These are phyloP conservation scores for Tylopilus sp. DNA, from an alignment of 1,284 basidiomycete species.

Conservation along the genomic window DNA sequence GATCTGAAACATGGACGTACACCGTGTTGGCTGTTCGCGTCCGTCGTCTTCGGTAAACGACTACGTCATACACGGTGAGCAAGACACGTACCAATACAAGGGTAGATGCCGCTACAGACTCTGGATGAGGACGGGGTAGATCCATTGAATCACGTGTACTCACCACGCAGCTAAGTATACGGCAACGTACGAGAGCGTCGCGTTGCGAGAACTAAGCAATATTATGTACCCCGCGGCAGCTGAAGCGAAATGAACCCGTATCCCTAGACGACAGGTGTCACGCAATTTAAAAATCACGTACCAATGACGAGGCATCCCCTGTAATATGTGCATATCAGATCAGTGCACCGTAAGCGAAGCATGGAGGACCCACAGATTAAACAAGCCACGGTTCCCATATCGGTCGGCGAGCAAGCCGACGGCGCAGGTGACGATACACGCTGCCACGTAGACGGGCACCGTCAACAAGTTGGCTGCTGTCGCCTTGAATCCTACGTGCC, in stretches of 20 bases:
- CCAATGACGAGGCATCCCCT: conserved; percentile 52
- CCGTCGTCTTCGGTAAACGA: conserved; percentile 6
- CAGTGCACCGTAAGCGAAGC: not conserved
- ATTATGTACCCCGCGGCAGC: conserved; percentile 75
- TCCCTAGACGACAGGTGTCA: not conserved
- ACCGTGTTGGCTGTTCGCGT: conserved; percentile 67
- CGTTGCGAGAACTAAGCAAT: conserved; percentile 68
- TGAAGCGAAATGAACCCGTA: conserved; percentile 29
- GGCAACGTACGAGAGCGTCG: conserved; percentile 75
- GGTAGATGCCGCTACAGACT: conserved; percentile 72
- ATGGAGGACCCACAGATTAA: conserved; percentile 65
- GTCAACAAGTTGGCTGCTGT: conserved; percentile 81
- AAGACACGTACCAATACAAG: conserved; percentile 68
- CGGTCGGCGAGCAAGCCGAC: conserved; percentile 74
- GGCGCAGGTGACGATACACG: conserved; percentile 71
- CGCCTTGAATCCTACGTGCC: conserved; percentile 65
- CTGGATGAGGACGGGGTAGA: conserved; percentile 18
- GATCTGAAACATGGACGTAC: conserved; percentile 44
- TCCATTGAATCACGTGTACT: conserved; percentile 24
- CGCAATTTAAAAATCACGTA: conserved; percentile 34
- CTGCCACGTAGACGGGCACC: conserved; percentile 75
- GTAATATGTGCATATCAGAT: not conserved
- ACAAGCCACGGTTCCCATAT: conserved; percentile 66
- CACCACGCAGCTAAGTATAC: conserved; percentile 77
- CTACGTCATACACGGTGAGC: not conserved